These are phyloP conservation scores for Thymus mandschuricus DNA, from an alignment of 257 asterid species.

Conservation along the genomic window DNA sequence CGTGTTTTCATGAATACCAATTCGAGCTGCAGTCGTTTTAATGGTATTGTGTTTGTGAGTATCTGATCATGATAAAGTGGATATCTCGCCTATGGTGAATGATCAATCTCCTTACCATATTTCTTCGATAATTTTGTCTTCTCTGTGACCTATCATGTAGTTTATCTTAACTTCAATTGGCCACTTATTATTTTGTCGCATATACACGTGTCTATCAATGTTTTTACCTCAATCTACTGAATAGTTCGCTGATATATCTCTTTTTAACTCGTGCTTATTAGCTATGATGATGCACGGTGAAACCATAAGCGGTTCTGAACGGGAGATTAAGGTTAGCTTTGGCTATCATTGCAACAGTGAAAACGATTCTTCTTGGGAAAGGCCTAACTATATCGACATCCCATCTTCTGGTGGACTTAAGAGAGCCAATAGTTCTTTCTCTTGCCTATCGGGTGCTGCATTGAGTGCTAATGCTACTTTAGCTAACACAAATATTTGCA, in stretches of 20 bases:
- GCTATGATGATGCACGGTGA: conserved; percentile 58
- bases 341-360: conserved; percentile 68
- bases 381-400: conserved; percentile 57
- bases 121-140: not conserved
- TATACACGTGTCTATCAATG: not conserved
- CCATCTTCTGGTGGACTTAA: conserved; percentile 54
- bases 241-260: conserved; percentile 14
- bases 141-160: not conserved
- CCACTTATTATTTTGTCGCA: not conserved
- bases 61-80: not conserved
- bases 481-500: conserved; percentile 95
- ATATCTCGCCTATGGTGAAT: not conserved
- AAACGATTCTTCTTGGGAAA: conserved; percentile 44
- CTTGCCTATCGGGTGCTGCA: conserved; percentile 95
- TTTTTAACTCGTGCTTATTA: conserved; percentile 27
- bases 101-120: not conserved
- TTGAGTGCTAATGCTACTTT: conserved; percentile 86
- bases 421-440: conserved; percentile 72
- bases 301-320: conserved; percentile 42
- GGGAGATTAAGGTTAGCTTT: conserved; percentile 80
- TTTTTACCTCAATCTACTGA: not conserved
- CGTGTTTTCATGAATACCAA: too few relatives aligned
- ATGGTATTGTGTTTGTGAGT: not conserved
- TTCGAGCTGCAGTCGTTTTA: not conserved
- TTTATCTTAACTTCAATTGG: not conserved